Evolutionary conservation across 768 basidiomycete species (phyloP).

Genomic region (Suillus spraguei): DNA sequence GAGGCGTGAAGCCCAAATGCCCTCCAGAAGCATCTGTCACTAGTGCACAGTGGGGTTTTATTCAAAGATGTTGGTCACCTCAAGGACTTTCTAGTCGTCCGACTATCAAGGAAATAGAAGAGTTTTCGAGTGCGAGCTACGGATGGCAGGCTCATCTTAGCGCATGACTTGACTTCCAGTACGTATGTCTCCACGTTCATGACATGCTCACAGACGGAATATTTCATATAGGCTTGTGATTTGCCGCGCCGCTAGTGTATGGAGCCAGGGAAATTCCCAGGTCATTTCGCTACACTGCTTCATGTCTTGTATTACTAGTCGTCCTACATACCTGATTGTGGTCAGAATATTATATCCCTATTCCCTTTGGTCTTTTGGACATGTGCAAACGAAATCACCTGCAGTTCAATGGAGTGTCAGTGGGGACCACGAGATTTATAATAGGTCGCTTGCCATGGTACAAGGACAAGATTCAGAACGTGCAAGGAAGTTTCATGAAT

Average conservation of each 20-base stretch:
- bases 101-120: constrained; percentile 8
- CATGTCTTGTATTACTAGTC: not conserved
- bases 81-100: constrained; percentile 1
- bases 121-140: constrained; percentile 6
- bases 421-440: not conserved
- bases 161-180: not conserved
- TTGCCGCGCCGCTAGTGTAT: not conserved
- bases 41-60: constrained; percentile 8
- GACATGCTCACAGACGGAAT: not conserved
- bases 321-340: not conserved
- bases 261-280: not conserved
- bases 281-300: not conserved
- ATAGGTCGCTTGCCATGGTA: not conserved
- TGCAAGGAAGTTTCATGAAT: not conserved
- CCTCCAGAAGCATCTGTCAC: not conserved
- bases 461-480: not conserved
- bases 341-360: not conserved
- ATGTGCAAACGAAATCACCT: not conserved
- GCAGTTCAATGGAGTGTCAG: not conserved
- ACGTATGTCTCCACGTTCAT: not conserved
- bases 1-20: not conserved
- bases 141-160: not conserved
- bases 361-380: not conserved
- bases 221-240: not conserved
- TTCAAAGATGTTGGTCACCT: constrained; percentile 14